Percentiles rank a stretch among this genome's conserved stretches.
These are phyloP conservation scores for Clitoria ternatea DNA, from an alignment of 306 rosid species.

Conservation along the genomic window DNA sequence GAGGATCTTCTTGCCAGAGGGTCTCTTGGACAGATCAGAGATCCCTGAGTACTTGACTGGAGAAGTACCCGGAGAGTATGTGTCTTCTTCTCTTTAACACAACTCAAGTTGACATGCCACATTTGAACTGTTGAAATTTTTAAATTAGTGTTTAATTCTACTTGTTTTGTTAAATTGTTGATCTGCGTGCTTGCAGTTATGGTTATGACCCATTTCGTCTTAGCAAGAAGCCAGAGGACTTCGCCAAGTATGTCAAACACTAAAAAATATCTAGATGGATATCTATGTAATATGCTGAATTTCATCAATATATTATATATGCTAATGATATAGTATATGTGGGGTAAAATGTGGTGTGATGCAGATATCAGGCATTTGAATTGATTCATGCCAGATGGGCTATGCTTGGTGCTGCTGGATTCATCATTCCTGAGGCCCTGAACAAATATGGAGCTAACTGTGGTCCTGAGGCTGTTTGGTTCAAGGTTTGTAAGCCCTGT, in stretches of 20 bases:
- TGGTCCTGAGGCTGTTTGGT: constrained; percentile 99
- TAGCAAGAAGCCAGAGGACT: constrained; percentile 90
- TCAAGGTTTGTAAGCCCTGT: constrained; percentile 76
- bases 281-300: not conserved
- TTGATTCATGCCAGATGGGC: constrained; percentile 97
- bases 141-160: not conserved
- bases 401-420: constrained; percentile 99
- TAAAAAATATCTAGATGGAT: constrained; percentile 13
- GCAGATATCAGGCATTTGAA: constrained; percentile 63
- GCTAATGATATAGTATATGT: not conserved
- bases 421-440: constrained; percentile 96
- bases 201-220: constrained; percentile 98
- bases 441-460: constrained; percentile 98
- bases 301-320: not conserved
- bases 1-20: constrained; percentile 88
- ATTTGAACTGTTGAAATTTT: not conserved
- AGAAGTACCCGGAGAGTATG: constrained; percentile 96
- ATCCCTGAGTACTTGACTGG: constrained; percentile 96
- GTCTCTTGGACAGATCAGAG: constrained; percentile 95
- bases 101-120: not conserved
- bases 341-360: not conserved
- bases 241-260: constrained; percentile 63
- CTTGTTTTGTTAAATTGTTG: not conserved
- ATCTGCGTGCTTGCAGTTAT: constrained; percentile 45
- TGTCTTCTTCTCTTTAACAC: not conserved